phyloP scores from a whole-genome alignment of 345 rosid genomes.

The Viola odorata region DNA sequence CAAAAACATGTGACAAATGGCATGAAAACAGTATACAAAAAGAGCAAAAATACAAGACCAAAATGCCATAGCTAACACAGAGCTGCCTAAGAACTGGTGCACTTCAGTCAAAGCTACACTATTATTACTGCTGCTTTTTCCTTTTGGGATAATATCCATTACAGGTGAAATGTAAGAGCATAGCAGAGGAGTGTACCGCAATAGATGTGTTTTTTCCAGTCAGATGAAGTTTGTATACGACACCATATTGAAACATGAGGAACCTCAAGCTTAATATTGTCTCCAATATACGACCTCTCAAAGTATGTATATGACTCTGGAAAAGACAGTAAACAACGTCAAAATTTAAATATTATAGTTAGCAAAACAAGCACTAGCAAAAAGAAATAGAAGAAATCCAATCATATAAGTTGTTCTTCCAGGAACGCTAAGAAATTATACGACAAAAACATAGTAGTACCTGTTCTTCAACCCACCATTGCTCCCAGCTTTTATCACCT shows the following conservation, averaged over 20 bases:
- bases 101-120: too few relatives aligned
- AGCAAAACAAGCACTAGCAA: neutral
- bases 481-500: slow-evolving; percentile 98
- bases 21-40: too few relatives aligned
- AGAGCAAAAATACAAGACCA: too few relatives aligned
- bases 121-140: too few relatives aligned
- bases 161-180: neutral
- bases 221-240: slow-evolving; percentile 85
- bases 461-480: slow-evolving; percentile 99
- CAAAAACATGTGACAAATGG: too few relatives aligned
- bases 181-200: slow-evolving; percentile 44
- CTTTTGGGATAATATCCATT: neutral
- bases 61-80: too few relatives aligned
- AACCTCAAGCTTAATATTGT: slow-evolving; percentile 84
- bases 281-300: slow-evolving; percentile 89
- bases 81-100: too few relatives aligned
- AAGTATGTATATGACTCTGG: slow-evolving; percentile 87
- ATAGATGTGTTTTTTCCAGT: slow-evolving; percentile 65
- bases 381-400: too few relatives aligned
- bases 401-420: too few relatives aligned
- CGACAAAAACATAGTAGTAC: slow-evolving; percentile 21
- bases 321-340: slow-evolving; percentile 14
- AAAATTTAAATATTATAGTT: slow-evolving; percentile 2
- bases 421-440: neutral
- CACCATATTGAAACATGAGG: slow-evolving; percentile 86